Evolutionary conservation across 2,329 filamentous ascomycete genomes (phyloP).

Genomic region (Fusarium burgessii): DNA sequence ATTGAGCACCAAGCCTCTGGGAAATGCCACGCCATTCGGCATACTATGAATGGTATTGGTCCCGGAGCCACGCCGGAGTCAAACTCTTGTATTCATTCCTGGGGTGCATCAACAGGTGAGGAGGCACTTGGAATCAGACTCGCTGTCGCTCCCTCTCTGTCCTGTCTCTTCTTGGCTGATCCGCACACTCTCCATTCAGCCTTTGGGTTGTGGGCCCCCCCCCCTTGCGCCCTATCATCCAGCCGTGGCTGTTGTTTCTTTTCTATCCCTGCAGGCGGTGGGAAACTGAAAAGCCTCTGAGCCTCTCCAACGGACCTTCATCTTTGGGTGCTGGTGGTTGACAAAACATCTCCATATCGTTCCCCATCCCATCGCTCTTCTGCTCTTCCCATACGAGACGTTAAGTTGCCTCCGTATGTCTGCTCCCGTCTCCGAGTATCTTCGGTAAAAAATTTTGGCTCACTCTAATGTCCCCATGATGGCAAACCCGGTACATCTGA

Average conservation of each 20-base stretch:
- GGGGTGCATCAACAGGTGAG: constrained; percentile 25
- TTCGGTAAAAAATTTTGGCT: constrained; percentile 25
- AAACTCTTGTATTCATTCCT: constrained; percentile 33
- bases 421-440: constrained; percentile 32
- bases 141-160: neutral
- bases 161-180: constrained; percentile 13
- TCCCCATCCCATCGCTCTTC: neutral
- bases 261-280: constrained; percentile 18
- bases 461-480: constrained; percentile 4
- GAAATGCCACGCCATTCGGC: constrained; percentile 26
- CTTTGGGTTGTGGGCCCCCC: constrained; percentile 17
- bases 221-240: constrained; percentile 11
- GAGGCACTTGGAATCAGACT: constrained; percentile 22
- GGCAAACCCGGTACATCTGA: constrained; percentile 20
- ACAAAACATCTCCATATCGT: constrained; percentile 12
- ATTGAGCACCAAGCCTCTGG: constrained; percentile 25
- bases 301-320: constrained; percentile 1
- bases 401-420: neutral
- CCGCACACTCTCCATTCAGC: constrained; percentile 15
- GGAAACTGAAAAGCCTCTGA: constrained; percentile 28
- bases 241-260: constrained; percentile 31
- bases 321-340: constrained; percentile 3
- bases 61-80: constrained; percentile 27
- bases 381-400: constrained; percentile 4
- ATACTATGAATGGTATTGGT: constrained; percentile 1